These are phyloP conservation scores for Colletotrichum gigasporum DNA, from an alignment of 2,329 filamentous ascomycete genomes.

Conservation along the genomic window DNA sequence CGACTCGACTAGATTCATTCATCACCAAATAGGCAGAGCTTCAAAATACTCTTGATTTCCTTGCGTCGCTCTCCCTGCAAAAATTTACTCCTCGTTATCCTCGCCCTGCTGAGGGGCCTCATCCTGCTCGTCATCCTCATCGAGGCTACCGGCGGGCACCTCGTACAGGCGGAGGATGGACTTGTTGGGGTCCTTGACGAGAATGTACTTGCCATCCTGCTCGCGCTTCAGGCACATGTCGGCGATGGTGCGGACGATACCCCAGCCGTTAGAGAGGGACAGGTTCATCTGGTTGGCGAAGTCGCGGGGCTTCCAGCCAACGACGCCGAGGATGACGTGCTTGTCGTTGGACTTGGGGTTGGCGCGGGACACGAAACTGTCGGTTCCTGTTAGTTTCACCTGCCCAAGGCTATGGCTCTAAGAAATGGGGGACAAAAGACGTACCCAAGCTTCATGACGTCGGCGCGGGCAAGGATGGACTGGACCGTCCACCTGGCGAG, in stretches of 20 bases:
- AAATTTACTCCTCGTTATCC: constrained; percentile 42
- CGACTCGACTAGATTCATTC: background rate
- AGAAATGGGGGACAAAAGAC: constrained; percentile 42
- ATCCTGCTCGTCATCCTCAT: constrained; percentile 84
- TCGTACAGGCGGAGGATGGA: constrained; percentile 91
- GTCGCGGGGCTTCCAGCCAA: constrained; percentile 97
- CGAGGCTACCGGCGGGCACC: constrained; percentile 87
- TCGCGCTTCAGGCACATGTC: constrained; percentile 87
- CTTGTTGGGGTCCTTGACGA: constrained; percentile 96
- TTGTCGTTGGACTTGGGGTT: constrained; percentile 93
- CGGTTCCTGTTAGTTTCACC: constrained; percentile 37
- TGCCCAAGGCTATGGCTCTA: background rate
- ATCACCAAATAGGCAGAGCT: no score
- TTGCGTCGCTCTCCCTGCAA: background rate
- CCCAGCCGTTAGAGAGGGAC: constrained; percentile 96
- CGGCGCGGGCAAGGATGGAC: constrained; percentile 95
- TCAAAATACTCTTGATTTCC: no score
- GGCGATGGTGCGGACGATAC: constrained; percentile 96
- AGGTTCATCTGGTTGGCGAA: constrained; percentile 99
- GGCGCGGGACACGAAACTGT: constrained; percentile 92
- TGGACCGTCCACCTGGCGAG: constrained; percentile 97
- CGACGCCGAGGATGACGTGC: constrained; percentile 93
- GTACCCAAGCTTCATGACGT: constrained; percentile 97
- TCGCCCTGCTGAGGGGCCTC: constrained; percentile 60
- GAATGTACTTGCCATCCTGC: constrained; percentile 79